Evolutionary conservation across 805 yeast genomes (phyloP), one percentile per base, ranked within the genome.

Genomic region (Yarrowia sp.): DNA sequence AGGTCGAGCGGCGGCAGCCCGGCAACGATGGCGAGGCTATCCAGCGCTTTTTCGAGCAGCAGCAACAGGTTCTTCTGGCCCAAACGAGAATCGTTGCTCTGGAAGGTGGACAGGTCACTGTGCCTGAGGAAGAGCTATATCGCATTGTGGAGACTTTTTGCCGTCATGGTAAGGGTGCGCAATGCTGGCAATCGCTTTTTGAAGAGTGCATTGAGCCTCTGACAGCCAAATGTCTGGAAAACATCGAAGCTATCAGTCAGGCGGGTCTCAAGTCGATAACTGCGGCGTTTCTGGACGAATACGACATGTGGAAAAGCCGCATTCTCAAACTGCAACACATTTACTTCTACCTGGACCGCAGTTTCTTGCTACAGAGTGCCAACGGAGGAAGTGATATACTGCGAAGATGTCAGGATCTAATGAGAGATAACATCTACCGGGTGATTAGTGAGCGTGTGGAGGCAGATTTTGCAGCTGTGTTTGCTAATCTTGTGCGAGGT

Each of bases 91-190:
- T 45, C 5, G 22, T 59, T 3, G 65, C 52, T 16, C 42, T 35
- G 42, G 35, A 32, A 5, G 42, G 52, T 19, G 40, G 53, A 11
- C 2, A 7, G 0, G 46, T 38, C 4, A 19, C 55, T 0, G 56
- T 63, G 15, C 26, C 56, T 2, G 56, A 63, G 7, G 67, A 63
- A 22, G 56, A 63, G 38, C 46, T 63, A 3, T 63, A 63, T n/a
- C 43, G 67, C 15, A 48, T 63, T 8, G 67, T 63, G 12, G 67
- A 63, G 56, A 63, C 67, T 0, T 63, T 63, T 22, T 63, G 67
- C 14, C 46, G 67, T 1, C 67, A 63, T 11, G 56, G 56, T 3
- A 48, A 49, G 32, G 67, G 56, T 7, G 46, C 38, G 4, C 56
- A 63, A 19, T 63, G 67, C 16, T 63, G 67, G 67, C 38, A 63